Conservation (phyloP, 768 basidiomycete species). For the Peribolospora kevripleyi region DNA sequence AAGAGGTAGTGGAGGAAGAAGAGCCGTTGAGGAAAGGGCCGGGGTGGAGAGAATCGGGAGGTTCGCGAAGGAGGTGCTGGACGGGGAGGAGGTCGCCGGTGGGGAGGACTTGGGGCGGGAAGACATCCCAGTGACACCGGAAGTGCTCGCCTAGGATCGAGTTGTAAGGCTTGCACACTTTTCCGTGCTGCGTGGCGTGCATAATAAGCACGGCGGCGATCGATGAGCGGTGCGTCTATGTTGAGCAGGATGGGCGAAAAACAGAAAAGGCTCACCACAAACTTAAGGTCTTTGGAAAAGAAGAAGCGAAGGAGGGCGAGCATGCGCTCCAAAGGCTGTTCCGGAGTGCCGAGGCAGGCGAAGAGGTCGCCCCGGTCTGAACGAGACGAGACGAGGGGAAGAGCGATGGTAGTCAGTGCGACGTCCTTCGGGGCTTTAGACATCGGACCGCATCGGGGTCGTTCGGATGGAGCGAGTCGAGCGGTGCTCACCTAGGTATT, state of each 20-base stretch:
- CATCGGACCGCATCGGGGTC: too few species aligned
- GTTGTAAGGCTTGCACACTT: conserved; percentile 72
- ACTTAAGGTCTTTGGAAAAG: conserved; percentile 85
- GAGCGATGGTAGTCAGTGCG: too few species aligned
- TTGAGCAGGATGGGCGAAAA: not conserved
- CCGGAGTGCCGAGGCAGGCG: too few species aligned
- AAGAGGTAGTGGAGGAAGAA: not conserved
- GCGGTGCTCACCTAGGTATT: not conserved
- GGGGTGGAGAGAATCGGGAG: conserved; percentile 18
- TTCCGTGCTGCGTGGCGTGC: conserved; percentile 38
- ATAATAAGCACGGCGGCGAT: not conserved
- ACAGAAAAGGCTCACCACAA: conserved; percentile 34
- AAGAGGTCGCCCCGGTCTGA: too few species aligned
- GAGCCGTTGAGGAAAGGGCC: conserved; percentile 6
- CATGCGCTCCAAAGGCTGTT: conserved; percentile 73
- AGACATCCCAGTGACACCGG: conserved; percentile 61
- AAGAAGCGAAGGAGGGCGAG: conserved; percentile 67
- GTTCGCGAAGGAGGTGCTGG: conserved; percentile 6
- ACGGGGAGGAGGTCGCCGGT: conserved; percentile 24
- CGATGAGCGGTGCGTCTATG: not conserved
- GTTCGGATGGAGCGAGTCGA: not conserved
- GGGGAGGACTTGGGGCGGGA: conserved; percentile 25
- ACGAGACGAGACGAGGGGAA: too few species aligned
- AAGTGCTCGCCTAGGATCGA: conserved; percentile 73
- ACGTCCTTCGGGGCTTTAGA: too few species aligned